phyloP scores from a whole-genome alignment of 768 basidiomycete species.

The Kwoniella botswanensis region DNA sequence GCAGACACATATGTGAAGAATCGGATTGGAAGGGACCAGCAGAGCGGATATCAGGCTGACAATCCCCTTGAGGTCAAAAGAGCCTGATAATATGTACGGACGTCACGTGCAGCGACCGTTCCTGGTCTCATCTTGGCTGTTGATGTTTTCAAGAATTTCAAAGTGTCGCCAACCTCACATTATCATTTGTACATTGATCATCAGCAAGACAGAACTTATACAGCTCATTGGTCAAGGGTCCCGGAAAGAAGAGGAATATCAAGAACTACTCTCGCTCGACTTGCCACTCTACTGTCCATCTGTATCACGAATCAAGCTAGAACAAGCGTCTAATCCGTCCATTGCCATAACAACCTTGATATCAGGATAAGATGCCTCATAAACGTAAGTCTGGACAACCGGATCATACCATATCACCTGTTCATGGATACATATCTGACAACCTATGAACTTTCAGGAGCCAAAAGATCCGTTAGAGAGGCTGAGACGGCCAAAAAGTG shows the following conservation, averaged over 20 bases:
- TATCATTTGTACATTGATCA: too few species aligned
- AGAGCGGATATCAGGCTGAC: conserved; percentile 6
- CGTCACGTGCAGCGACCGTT: neutral
- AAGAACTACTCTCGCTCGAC: too few species aligned
- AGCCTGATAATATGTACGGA: neutral
- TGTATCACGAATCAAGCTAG: too few species aligned
- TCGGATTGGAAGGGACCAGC: conserved; percentile 4
- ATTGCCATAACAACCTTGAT: neutral
- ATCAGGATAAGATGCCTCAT: conserved; percentile 42
- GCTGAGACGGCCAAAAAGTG: conserved; percentile 47
- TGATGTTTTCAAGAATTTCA: conserved; percentile 11
- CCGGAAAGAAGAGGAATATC: too few species aligned
- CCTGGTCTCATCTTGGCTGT: neutral
- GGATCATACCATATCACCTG: too few species aligned
- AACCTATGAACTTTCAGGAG: conserved; percentile 26
- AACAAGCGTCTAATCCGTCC: too few species aligned
- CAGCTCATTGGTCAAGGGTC: too few species aligned
- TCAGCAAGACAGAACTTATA: too few species aligned
- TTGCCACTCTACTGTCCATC: too few species aligned
- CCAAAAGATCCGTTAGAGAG: conserved; percentile 50
- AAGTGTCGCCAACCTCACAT: too few species aligned
- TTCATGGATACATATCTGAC: too few species aligned
- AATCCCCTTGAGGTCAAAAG: neutral
- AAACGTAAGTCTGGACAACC: conserved; percentile 43
- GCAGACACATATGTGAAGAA: neutral